A percentile compares a stretch with the other conserved stretches of the same genome.
These are phyloP conservation scores for Clavispora santaluciae DNA, from an alignment of 805 yeast species.

Conservation along the genomic window DNA sequence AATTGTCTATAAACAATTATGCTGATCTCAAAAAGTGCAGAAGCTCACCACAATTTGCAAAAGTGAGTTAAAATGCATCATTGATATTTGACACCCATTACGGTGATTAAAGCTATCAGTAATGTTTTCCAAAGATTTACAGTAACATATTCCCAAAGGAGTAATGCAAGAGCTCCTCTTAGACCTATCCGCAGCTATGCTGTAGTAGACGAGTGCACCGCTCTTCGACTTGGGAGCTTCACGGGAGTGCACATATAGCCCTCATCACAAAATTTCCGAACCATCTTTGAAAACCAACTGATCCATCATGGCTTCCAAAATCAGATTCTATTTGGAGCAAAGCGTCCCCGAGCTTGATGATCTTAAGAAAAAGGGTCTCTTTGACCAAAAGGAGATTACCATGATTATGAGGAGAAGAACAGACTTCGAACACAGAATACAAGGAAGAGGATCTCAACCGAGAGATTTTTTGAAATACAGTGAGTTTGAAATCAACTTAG, in stretches of 20 bases:
- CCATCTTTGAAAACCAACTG: not conserved
- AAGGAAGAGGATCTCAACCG: slow-evolving; percentile 75
- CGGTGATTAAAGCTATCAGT: no score
- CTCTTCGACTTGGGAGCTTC: not conserved
- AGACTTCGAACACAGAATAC: slow-evolving; percentile 88
- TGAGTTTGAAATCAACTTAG: slow-evolving; percentile 76
- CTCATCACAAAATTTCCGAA: not conserved
- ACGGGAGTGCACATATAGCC: not conserved
- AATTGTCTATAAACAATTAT: no score
- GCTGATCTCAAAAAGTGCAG: no score
- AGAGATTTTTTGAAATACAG: slow-evolving; percentile 75
- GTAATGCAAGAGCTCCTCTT: no score
- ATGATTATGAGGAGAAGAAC: slow-evolving; percentile 89
- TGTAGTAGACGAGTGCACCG: no score
- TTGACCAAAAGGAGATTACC: slow-evolving; percentile 76
- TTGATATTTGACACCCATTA: no score
- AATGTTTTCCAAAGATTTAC: no score
- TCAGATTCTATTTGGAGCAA: slow-evolving; percentile 54
- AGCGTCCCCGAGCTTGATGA: slow-evolving; percentile 92
- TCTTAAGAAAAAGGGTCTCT: slow-evolving; percentile 71
- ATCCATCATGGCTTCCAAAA: slow-evolving; percentile 35
- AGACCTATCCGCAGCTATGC: no score
- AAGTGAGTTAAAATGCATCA: no score
- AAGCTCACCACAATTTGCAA: no score
- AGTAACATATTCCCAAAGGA: no score